These are phyloP conservation scores for Cephalotrichum gorgonifer DNA, from an alignment of 2,329 filamentous ascomycete species.

Conservation along the genomic window DNA sequence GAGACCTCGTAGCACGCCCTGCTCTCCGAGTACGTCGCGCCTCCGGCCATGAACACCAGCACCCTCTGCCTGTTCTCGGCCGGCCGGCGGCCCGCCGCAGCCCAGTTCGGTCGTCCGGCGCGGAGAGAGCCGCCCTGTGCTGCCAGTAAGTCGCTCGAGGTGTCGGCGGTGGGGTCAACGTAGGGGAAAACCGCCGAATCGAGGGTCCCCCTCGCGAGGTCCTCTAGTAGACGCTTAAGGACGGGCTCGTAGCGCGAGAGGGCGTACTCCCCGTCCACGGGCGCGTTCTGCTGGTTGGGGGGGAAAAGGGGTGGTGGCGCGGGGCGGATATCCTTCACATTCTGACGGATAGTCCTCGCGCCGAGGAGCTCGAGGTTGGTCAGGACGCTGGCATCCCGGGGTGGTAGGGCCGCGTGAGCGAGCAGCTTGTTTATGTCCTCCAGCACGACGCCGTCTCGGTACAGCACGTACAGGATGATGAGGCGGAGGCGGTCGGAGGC, in stretches of 20 bases:
- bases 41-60: conserved; percentile 90
- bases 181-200: conserved; percentile 62
- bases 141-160: conserved; percentile 46
- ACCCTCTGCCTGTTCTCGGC: conserved; percentile 78
- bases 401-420: conserved; percentile 69
- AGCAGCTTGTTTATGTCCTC: conserved; percentile 80
- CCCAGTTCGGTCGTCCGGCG: conserved; percentile 91
- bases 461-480: conserved; percentile 76
- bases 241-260: conserved; percentile 81
- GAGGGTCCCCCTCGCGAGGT: conserved; percentile 55
- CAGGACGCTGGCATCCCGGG: conserved; percentile 62
- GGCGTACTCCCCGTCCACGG: conserved; percentile 63
- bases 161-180: conserved; percentile 57
- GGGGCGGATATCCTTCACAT: conserved; percentile 66
- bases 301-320: conserved; percentile 60
- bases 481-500: conserved; percentile 71
- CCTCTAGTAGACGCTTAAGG: conserved; percentile 74
- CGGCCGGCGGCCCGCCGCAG: conserved; percentile 64
- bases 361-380: conserved; percentile 75
- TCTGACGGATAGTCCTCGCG: conserved; percentile 50
- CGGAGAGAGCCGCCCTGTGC: conserved; percentile 66
- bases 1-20: conserved; percentile 83
- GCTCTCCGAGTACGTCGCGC: conserved; percentile 86
- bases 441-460: conserved; percentile 71
- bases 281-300: conserved; percentile 28